Conservation (phyloP, 2,329 filamentous ascomycete species). For the Lasiodiplodia hormozganensis region DNA sequence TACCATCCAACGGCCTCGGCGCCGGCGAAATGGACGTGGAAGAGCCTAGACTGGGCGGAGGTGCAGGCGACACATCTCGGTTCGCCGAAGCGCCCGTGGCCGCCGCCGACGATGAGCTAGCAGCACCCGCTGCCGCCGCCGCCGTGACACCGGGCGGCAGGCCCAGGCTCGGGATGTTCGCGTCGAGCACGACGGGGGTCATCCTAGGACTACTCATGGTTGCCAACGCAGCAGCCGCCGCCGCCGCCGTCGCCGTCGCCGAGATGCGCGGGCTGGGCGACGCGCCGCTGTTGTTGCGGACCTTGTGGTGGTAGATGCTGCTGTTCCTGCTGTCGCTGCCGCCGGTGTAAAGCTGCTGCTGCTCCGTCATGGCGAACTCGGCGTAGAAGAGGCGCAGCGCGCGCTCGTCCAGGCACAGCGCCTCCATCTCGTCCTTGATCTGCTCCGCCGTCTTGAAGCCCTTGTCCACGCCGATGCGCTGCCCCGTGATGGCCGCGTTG, state of each 20-base stretch:
- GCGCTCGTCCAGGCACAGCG: constrained; percentile 51
- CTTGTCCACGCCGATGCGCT: constrained; percentile 13
- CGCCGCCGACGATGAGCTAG: constrained; percentile 29
- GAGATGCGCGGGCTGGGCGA: constrained; percentile 49
- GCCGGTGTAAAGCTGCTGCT: constrained; percentile 35
- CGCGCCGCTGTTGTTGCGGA: constrained; percentile 36
- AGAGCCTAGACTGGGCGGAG: constrained; percentile 6
- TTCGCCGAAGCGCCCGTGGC: neutral
- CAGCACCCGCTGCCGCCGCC: neutral
- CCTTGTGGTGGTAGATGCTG: constrained; percentile 14
- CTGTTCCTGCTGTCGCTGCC: constrained; percentile 31
- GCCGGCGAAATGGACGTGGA: neutral
- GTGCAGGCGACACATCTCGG: constrained; percentile 12
- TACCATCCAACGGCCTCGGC: neutral
- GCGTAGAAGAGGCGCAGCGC: constrained; percentile 53
- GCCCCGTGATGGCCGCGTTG: neutral
- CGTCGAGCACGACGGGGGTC: constrained; percentile 39
- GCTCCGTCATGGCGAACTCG: constrained; percentile 39
- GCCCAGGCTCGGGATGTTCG: constrained; percentile 52
- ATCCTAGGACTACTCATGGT: constrained; percentile 26
- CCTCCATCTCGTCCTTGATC: constrained; percentile 53
- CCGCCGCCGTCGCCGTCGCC: neutral
- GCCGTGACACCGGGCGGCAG: constrained; percentile 42
- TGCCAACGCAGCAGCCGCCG: constrained; percentile 14
- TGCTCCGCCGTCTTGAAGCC: constrained; percentile 41